Evolutionary conservation across 441 rosid species (phyloP).

Genomic region (Bruguiera hainesii): DNA sequence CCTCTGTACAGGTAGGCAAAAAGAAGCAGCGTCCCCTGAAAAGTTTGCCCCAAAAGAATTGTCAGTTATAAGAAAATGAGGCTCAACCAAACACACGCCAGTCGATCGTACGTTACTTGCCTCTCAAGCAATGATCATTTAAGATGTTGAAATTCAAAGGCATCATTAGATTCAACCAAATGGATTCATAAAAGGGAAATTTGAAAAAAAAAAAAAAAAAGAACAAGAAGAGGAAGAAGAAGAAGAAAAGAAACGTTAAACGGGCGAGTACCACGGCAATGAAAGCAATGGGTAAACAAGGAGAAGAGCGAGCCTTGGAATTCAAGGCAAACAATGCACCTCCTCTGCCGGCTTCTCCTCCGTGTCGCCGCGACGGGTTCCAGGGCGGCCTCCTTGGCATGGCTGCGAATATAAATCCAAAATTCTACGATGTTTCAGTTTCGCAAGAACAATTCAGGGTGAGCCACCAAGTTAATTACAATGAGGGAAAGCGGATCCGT

Average conservation of each 20-base stretch:
- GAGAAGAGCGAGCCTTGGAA: constrained; percentile 33
- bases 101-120: not conserved
- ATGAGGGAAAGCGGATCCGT: not conserved
- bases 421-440: constrained; percentile 3
- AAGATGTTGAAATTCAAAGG: not conserved
- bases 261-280: constrained; percentile 28
- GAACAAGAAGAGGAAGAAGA: not conserved
- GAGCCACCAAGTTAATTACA: not conserved
- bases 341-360: constrained; percentile 23
- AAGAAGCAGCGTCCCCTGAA: constrained; percentile 39
- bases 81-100: not conserved
- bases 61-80: not conserved
- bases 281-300: constrained; percentile 32
- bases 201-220: too few relatives aligned
- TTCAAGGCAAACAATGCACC: constrained; percentile 22
- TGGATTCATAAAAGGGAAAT: not conserved
- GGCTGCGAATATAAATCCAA: constrained; percentile 1
- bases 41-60: constrained; percentile 1
- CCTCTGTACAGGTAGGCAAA: constrained; percentile 34
- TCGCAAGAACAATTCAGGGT: not conserved
- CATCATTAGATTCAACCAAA: not conserved
- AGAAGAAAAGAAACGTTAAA: not conserved
- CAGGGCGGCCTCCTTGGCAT: constrained; percentile 46
- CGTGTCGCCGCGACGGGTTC: constrained; percentile 36
- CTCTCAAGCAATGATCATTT: not conserved